Base-by-base conservation (phyloP, 345 rosid species). In the Salix arbutifolia region DNA sequence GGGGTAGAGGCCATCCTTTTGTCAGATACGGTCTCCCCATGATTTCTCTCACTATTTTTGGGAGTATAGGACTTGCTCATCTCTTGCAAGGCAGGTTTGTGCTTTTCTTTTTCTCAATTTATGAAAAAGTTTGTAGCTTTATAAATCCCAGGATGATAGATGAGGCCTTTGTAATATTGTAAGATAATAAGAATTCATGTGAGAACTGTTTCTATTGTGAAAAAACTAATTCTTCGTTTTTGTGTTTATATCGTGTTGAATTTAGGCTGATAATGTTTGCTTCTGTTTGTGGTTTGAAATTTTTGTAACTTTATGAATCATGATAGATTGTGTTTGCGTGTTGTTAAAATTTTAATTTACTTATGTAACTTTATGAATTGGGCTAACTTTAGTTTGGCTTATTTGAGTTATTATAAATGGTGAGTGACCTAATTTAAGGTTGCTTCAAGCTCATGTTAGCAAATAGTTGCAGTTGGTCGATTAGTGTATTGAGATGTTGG, bases 61-160 rank as follows among this genome's bases (percentile, higher is more conserved):
- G 98, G 30, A 88, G 97, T 8, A 61, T 91, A 7, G 97, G 98
- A 0, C 94, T 96, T 16, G 91, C 87, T 77, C 99, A 96, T 77
- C 97, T 96, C 76, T 85, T 92, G 80, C 99, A 92, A 86, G 98
- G 97, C 88, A 88, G 99, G 98, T 91, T 74, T 17, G 94, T 83
- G 53, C 50, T 31, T 70, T 72, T 61, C 28, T 46, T n/a, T 70
- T 69, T 67, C 26, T 37, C 44, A 18, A 33, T 6, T 67, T 67
- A 30, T 23, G 62, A 58, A 58, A n/a, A 58, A 10, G 28, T 23
- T 9, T n/a, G 64, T 23, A 10, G 28, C 28, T 58, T 58, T 23
- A 58, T 58, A 58, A 12, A 58, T 23, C 28, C 26, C 3, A 23
- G 25, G 26, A 58, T 58, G 64, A 58, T 10, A 58, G 28, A 58